Evolutionary conservation across 345 rosid genomes (phyloP).

Genomic region (Gynandropsis gynandra): DNA sequence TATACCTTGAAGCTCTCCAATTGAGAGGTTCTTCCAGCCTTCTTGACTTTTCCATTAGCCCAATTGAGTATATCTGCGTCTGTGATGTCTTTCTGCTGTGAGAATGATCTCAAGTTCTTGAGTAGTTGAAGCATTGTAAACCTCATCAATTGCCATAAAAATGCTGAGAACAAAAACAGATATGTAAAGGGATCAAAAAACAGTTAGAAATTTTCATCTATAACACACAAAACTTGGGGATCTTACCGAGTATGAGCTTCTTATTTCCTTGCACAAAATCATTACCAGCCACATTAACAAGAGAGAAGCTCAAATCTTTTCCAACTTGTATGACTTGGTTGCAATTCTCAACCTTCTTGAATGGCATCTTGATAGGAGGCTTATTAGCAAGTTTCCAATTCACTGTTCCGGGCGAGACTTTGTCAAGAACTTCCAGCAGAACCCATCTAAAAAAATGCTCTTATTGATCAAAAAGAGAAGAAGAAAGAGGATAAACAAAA

Average conservation of each 20-base stretch:
- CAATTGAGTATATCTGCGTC: conserved; percentile 61
- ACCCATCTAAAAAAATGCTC: conserved; percentile 48
- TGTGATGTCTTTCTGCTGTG: conserved; percentile 68
- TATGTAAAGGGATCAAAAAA: background rate
- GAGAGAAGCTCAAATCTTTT: conserved; percentile 59
- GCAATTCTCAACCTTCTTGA: conserved; percentile 76
- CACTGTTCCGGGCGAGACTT: conserved; percentile 49
- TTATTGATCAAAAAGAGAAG: background rate
- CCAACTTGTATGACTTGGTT: conserved; percentile 76
- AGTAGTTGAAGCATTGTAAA: conserved; percentile 73
- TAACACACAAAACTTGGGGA: background rate
- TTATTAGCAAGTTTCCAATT: conserved; percentile 66
- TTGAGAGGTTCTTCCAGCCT: conserved; percentile 46
- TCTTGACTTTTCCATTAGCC: conserved; percentile 71
- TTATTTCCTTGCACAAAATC: conserved; percentile 81
- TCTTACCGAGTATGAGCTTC: conserved; percentile 60
- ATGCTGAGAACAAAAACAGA: conserved; percentile 38
- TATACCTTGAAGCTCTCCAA: conserved; percentile 80
- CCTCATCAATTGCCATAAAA: conserved; percentile 80
- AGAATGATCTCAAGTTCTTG: conserved; percentile 56
- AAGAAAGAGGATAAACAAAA: background rate
- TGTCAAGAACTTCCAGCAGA: conserved; percentile 69
- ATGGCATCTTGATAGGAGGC: conserved; percentile 85
- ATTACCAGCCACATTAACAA: conserved; percentile 79
- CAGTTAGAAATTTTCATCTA: background rate